Conservation (phyloP, 257 asterid genomes). For the Thymus mandschuricus region DNA sequence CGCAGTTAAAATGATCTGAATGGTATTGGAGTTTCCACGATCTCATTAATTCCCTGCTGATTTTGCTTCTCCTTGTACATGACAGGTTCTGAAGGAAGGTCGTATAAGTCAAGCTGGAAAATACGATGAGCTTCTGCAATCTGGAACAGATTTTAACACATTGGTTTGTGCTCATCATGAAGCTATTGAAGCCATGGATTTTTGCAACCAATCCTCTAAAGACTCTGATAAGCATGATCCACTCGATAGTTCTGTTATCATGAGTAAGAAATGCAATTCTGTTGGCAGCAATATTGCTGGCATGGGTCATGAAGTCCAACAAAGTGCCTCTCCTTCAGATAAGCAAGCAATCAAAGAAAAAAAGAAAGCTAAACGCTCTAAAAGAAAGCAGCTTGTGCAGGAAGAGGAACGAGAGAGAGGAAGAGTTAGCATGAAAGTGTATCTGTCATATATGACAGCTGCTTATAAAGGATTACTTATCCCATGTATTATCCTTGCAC, state of each 20-base stretch:
- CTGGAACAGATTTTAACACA: conserved; percentile 90
- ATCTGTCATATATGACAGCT: conserved; percentile 88
- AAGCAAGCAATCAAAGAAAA: conserved; percentile 83
- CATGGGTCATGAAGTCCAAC: conserved; percentile 63
- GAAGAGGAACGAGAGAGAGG: conserved; percentile 99
- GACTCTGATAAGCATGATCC: conserved; percentile 63
- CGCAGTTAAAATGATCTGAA: neutral
- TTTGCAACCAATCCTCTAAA: conserved; percentile 59
- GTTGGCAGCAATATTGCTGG: conserved; percentile 52
- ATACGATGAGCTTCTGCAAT: conserved; percentile 92
- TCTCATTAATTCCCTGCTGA: conserved; percentile 25
- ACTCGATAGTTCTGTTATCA: conserved; percentile 52
- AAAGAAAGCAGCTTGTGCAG: conserved; percentile 94
- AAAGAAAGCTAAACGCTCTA: conserved; percentile 83
- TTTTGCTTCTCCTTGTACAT: conserved; percentile 25
- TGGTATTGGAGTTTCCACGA: conserved; percentile 17
- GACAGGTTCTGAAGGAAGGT: conserved; percentile 95
- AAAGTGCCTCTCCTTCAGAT: conserved; percentile 70
- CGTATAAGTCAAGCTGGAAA: conserved; percentile 89
- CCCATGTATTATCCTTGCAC: conserved; percentile 88
- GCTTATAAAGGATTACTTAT: conserved; percentile 92
- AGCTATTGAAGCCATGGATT: conserved; percentile 97
- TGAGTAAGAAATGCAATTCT: conserved; percentile 60
- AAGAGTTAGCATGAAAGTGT: conserved; percentile 96
- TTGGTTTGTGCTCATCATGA: conserved; percentile 95